Evolutionary conservation across 768 basidiomycete genomes (phyloP).

Genomic region (Hypsizygus marmoreus): DNA sequence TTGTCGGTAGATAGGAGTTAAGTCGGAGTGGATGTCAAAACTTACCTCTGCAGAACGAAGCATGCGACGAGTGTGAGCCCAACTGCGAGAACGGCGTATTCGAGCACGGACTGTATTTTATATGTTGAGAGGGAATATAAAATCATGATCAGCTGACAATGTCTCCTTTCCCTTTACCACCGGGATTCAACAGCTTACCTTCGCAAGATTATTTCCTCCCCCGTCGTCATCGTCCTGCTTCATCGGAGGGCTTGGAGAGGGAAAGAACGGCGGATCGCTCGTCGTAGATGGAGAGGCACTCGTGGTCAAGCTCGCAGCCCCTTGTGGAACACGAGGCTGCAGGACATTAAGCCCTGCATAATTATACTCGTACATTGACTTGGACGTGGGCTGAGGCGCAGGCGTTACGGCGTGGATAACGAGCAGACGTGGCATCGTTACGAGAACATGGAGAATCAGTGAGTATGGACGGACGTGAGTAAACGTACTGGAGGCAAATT

Average conservation of each 20-base stretch:
- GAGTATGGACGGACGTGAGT: background rate
- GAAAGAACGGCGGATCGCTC: conserved; percentile 25
- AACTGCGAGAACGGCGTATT: conserved; percentile 30
- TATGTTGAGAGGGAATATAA: background rate
- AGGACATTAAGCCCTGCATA: no score
- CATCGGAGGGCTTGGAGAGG: conserved; percentile 23
- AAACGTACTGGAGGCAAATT: no score
- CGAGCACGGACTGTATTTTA: conserved; percentile 25
- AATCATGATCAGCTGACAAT: background rate
- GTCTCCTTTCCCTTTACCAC: background rate
- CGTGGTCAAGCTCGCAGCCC: conserved; percentile 9
- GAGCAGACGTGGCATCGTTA: background rate
- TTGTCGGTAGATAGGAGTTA: conserved; percentile 1
- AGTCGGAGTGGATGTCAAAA: conserved; percentile 1
- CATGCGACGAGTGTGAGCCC: conserved; percentile 23
- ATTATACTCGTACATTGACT: no score
- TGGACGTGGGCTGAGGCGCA: background rate
- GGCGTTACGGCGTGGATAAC: background rate
- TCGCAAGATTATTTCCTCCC: conserved; percentile 18
- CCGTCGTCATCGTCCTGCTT: background rate
- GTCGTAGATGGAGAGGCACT: no score
- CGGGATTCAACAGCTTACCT: conserved; percentile 18
- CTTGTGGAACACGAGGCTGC: conserved; percentile 10
- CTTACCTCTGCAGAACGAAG: conserved; percentile 26
- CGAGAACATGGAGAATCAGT: background rate